phyloP scores from a whole-genome alignment of 1,284 basidiomycete genomes.

The Irpex sp. region DNA sequence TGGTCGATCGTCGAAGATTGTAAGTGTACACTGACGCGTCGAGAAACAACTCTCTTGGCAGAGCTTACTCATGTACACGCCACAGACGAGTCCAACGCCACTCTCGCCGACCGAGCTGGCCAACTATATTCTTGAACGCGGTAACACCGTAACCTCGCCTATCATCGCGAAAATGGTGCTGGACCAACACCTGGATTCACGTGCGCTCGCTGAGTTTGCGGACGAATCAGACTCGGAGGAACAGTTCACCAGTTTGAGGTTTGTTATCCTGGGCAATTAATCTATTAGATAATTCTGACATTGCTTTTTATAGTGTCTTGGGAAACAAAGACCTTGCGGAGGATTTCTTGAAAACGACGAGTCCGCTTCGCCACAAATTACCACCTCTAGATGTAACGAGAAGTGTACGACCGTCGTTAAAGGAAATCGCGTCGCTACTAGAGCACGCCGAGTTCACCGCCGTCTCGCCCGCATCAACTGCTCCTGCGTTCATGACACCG shows the following conservation, averaged over 20 bases:
- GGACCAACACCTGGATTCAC: background rate
- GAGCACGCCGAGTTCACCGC: background rate
- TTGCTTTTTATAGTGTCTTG: background rate
- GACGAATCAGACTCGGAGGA: background rate
- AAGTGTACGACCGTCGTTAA: background rate
- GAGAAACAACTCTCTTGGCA: background rate
- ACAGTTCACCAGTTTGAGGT: background rate
- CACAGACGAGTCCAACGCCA: background rate
- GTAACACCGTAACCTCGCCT: background rate
- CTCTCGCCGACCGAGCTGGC: background rate
- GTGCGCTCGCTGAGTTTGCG: background rate
- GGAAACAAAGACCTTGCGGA: background rate
- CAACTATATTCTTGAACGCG: background rate
- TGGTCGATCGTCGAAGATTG: background rate
- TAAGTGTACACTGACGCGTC: background rate
- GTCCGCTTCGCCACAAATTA: background rate
- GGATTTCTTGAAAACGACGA: background rate
- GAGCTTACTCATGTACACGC: background rate
- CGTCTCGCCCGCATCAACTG: background rate
- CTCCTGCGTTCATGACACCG: background rate
- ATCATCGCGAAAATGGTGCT: background rate
- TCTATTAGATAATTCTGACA: background rate
- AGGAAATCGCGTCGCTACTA: background rate
- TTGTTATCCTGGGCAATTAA: background rate
- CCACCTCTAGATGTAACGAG: background rate